Base-by-base conservation (phyloP, 2,329 filamentous ascomycete genomes). In the Botryosphaeria dothidea region DNA sequence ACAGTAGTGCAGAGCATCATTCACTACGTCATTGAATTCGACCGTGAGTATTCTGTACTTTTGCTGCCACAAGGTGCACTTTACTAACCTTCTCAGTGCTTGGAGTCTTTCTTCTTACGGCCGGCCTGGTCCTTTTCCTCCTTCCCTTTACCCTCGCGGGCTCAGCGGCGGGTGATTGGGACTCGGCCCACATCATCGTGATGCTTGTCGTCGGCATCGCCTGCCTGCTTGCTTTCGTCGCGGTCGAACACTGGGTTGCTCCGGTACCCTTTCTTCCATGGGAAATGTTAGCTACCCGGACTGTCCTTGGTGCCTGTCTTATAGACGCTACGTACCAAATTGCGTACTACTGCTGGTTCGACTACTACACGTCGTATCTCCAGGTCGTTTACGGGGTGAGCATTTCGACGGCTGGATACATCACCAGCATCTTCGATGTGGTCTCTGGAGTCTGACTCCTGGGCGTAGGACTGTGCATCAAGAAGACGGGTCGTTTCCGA, bases 61-160 rank as follows among this genome's bases (percentile, higher is more conserved):
- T 91, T 2, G 80, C 90, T 65, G 82, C 84, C 9, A 79, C 77
- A 1, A 88, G 87, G 1, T 84, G 90, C 68, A 81, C 19, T 31
- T 19, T 68, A 79, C 15, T 51, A 13, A 62, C 21, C 7, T 7
- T 11, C 19, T 15, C 56, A 82, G 79, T 86, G 1, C 64, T 86
- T n/a, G 89, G 90, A 17, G 80, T 90, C 31, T 64, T 90, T 17
- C 78, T 91, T 2, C 81, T 90, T 65, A 83, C 84, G 8, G 80
- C 78, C 1, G 89, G 88, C 1, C 84, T 90, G 69, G 81, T 84
- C 0, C 77, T 91, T 8, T 86, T 92, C 71, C 79, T 92, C 21
- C 83, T 93, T 7, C 88, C 90, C 0, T 87, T 93, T 74, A 88
- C 43, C 19, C 21, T 62, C 31, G 58, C 58, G 4, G 45, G 46